Evolutionary conservation across 345 rosid genomes (phyloP).

Genomic region (Clausena lansium): DNA sequence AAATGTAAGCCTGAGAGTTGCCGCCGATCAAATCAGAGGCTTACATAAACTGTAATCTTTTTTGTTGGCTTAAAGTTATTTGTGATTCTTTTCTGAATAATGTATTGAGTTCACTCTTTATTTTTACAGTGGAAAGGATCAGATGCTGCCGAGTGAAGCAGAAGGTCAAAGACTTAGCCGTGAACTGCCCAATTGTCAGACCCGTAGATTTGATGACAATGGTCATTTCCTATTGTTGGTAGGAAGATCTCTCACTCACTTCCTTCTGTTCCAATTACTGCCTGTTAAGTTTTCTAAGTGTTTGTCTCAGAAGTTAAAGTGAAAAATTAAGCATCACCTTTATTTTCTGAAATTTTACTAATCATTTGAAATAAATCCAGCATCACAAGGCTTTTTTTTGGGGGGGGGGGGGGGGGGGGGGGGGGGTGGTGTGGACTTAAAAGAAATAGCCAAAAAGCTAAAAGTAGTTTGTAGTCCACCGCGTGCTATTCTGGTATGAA

Average conservation of each 20-base stretch:
- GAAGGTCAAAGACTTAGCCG: conserved; percentile 59
- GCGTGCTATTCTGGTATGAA: no score
- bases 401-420: no score
- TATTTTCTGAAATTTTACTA: background rate
- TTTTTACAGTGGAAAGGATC: conserved; percentile 67
- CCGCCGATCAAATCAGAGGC: background rate
- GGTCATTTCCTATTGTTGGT: conserved; percentile 85
- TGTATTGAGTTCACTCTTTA: background rate
- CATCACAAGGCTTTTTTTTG: no score
- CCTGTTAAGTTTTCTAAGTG: background rate
- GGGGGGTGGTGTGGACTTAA: no score
- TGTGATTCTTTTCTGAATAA: background rate
- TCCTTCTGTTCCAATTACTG: background rate
- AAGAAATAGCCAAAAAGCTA: no score
- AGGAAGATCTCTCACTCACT: conserved; percentile 28
- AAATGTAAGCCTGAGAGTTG: background rate
- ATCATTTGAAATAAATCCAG: no score
- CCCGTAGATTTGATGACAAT: conserved; percentile 46
- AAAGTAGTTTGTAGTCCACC: no score
- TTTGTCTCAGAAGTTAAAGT: background rate
- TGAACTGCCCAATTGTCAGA: conserved; percentile 47
- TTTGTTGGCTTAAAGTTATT: background rate
- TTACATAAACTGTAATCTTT: background rate
- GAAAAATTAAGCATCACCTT: background rate
- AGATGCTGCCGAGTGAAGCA: conserved; percentile 58